Evolutionary conservation across 345 rosid genomes (phyloP).

Genomic region (Litchi chinensis): DNA sequence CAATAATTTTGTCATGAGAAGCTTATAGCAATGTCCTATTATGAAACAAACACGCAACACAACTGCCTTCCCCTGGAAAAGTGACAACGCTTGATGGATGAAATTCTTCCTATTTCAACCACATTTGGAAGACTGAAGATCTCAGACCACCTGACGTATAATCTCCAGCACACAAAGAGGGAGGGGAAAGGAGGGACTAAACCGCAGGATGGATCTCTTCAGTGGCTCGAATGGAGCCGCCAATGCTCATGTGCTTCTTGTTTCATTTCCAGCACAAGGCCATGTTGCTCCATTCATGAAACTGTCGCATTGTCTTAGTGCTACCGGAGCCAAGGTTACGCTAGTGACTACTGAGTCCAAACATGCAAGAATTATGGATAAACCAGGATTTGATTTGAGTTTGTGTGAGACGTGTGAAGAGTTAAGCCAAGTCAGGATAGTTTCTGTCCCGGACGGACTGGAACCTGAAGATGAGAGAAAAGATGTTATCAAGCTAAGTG

Average conservation of each 20-base stretch:
- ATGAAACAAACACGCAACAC: neutral
- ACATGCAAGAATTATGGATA: neutral
- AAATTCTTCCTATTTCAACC: neutral
- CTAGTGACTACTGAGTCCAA: constrained; percentile 22
- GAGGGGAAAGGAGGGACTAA: neutral
- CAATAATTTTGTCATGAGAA: neutral
- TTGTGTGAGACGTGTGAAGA: neutral
- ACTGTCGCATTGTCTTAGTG: constrained; percentile 18
- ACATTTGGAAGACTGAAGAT: too few relatives aligned
- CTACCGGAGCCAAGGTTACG: constrained; percentile 26
- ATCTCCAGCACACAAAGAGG: too few relatives aligned
- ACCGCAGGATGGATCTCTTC: neutral
- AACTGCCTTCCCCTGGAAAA: neutral
- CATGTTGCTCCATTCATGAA: constrained; percentile 30
- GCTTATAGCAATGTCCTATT: neutral
- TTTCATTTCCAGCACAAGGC: constrained; percentile 31
- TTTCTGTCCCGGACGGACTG: constrained; percentile 33
- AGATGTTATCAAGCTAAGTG: neutral
- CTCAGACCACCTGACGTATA: too few relatives aligned
- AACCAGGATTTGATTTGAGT: neutral
- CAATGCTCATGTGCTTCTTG: constrained; percentile 24
- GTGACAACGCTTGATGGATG: neutral
- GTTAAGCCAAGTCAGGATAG: constrained; percentile 2
- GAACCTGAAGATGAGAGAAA: constrained; percentile 25
- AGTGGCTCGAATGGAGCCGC: neutral